Evolutionary conservation across 495 filamentous ascomycete genomes (phyloP), one percentile per base, ranked within the genome.

Genomic region (Aspergillus steynii): DNA sequence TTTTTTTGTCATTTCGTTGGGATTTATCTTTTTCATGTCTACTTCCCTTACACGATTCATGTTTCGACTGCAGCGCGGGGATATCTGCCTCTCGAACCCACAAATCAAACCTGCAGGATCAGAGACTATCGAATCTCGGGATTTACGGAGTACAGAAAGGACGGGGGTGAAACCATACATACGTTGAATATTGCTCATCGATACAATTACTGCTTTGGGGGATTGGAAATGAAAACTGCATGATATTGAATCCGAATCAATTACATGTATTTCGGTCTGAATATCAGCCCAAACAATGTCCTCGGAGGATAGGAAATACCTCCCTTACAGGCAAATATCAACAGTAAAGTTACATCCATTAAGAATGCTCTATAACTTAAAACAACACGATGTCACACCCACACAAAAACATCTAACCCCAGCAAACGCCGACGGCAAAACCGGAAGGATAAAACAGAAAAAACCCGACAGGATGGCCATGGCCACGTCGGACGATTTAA

Each of bases 301-400:
- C 20, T 20, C 20, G 20, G 20, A 20, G 20, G 20, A 20, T 20
- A 20, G 20, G 20, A 20, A 20, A 20, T 20, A 20, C 20, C 20
- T 20, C 20, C 20, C 20, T 20, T 20, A 20, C 20, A 20, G 20
- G 20, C 20, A 20, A 20, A 20, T 20, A 20, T 20, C 20, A 20
- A 20, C 20, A 20, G 20, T 20, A 34, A 34, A 34, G 5, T 34
- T 12, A 42, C 37, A 42, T 42, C 9, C 37, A 12, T 10, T 60
- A 54, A 59, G 32, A 57, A 37, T 59, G 59, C 56, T 46, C 56
- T 58, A 65, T 26, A 26, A 42, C 12, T 61, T 56, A 26, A 14
- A 61, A 55, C 50, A 56, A 60, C 57, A 71, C 64, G 74, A 74
- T 74, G 54, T 65, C 66, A 73, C 68, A 75, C 58, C 2, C 55